Evolutionary conservation across 108 stramenopile genomes (phyloP).

Genomic region (Cyclotella kingstonii): DNA sequence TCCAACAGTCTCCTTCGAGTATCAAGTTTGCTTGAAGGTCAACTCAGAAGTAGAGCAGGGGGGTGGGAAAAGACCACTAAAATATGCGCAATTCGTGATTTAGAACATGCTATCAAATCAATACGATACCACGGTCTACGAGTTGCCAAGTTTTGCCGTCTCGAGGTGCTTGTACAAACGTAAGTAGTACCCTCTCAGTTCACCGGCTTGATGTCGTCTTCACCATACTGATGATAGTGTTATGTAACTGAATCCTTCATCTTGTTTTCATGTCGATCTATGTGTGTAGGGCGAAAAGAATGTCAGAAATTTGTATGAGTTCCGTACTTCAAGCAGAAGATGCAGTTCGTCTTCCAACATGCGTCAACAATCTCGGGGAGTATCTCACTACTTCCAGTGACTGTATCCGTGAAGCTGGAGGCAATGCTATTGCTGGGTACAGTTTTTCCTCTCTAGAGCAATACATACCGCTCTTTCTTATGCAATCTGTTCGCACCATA

Average conservation of each 20-base stretch:
- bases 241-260: neutral
- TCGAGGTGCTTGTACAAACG: conserved; percentile 76
- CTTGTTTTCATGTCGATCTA: neutral
- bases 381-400: conserved; percentile 81
- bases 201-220: neutral
- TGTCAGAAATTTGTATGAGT: conserved; percentile 75
- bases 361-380: conserved; percentile 84
- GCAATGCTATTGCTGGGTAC: conserved; percentile 83
- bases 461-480: conserved; percentile 79
- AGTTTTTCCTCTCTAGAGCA: conserved; percentile 83
- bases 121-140: conserved; percentile 72
- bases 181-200: conserved; percentile 11
- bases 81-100: conserved; percentile 58
- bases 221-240: neutral
- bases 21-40: conserved; percentile 70
- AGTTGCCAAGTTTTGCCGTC: conserved; percentile 83
- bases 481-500: conserved; percentile 79
- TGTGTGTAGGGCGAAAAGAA: conserved; percentile 49
- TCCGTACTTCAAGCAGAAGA: conserved; percentile 81
- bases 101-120: conserved; percentile 79
- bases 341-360: conserved; percentile 80
- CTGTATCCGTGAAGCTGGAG: conserved; percentile 78
- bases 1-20: conserved; percentile 75
- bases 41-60: conserved; percentile 58
- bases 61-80: conserved; percentile 54